Percentiles rank a stretch among this genome's conserved stretches.
These are phyloP conservation scores for Phyllosticta citrichinensis DNA, from an alignment of 2,329 filamentous ascomycete species.

Conservation along the genomic window DNA sequence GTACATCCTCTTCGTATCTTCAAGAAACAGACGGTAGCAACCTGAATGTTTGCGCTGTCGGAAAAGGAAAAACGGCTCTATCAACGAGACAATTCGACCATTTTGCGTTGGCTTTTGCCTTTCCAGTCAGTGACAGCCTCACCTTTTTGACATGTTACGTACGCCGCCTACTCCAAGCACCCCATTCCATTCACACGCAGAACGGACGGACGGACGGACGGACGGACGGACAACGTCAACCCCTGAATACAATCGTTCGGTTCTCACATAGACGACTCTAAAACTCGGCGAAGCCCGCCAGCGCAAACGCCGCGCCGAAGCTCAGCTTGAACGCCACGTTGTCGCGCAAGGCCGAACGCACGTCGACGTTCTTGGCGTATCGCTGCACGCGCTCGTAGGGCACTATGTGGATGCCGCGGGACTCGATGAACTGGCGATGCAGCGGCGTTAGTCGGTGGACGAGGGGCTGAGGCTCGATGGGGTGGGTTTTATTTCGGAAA, in stretches of 20 bases:
- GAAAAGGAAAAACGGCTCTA: too few relatives aligned
- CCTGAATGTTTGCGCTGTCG: too few relatives aligned
- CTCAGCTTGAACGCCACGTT: slow-evolving; percentile 57
- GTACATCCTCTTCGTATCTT: too few relatives aligned
- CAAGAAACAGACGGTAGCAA: too few relatives aligned
- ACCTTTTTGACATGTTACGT: too few relatives aligned
- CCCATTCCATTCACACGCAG: neutral
- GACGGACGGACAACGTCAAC: too few relatives aligned
- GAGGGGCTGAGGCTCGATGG: neutral
- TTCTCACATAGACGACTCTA: slow-evolving; percentile 18
- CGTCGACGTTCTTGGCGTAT: slow-evolving; percentile 41
- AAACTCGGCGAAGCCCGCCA: slow-evolving; percentile 55
- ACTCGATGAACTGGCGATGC: slow-evolving; percentile 36
- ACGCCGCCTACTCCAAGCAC: too few relatives aligned
- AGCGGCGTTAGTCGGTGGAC: neutral
- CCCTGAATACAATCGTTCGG: too few relatives aligned
- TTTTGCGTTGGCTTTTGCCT: too few relatives aligned
- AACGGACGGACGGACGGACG: too few relatives aligned
- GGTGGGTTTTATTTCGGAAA: slow-evolving; percentile 8
- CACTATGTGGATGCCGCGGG: slow-evolving; percentile 41
- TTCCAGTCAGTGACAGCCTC: too few relatives aligned
- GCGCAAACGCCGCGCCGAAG: slow-evolving; percentile 62
- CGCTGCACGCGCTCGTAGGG: slow-evolving; percentile 40
- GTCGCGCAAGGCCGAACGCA: slow-evolving; percentile 43
- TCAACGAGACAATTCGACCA: too few relatives aligned